Percentiles rank a stretch among this genome's conserved stretches.
phyloP scores from a whole-genome alignment of 129 eudicot genomes.

The Flaveria linearis region DNA sequence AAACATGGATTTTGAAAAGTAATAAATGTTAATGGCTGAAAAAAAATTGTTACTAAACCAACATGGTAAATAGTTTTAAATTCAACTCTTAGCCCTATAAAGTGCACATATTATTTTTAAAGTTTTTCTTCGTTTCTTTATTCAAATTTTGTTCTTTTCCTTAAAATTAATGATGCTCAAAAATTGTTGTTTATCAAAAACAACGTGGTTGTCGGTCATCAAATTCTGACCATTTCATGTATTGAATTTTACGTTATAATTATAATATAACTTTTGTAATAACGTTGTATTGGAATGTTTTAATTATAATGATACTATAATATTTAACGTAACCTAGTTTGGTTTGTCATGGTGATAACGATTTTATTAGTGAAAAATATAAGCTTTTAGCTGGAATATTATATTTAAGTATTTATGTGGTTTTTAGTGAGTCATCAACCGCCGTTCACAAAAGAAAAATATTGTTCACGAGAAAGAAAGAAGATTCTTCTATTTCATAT shows the following conservation, averaged over 20 bases:
- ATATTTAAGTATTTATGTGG: no score
- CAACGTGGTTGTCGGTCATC: conserved; percentile 34
- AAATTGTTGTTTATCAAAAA: conserved; percentile 25
- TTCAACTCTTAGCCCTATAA: conserved; percentile 27
- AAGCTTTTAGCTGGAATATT: no score
- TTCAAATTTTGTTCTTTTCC: conserved; percentile 33
- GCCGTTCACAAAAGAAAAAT: no score
- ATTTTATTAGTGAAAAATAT: no score
- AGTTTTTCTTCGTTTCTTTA: conserved; percentile 30
- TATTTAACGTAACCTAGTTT: background rate
- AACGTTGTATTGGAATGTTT: background rate
- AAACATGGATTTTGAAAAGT: conserved; percentile 26
- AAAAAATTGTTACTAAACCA: background rate
- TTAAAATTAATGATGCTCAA: conserved; percentile 24
- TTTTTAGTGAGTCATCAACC: no score
- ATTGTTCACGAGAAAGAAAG: no score
- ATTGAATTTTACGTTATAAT: conserved; percentile 16
- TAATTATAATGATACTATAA: no score
- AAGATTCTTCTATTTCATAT: no score
- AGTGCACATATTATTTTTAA: conserved; percentile 14
- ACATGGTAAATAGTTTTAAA: conserved; percentile 29
- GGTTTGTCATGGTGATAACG: background rate
- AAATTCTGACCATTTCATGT: conserved; percentile 17
- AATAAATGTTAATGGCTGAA: background rate
- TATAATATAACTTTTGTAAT: background rate